A percentile compares a stretch with the other conserved stretches of the same genome.
Evolutionary conservation across 257 asterid species (phyloP).

Genomic region (Prunella vulgaris): DNA sequence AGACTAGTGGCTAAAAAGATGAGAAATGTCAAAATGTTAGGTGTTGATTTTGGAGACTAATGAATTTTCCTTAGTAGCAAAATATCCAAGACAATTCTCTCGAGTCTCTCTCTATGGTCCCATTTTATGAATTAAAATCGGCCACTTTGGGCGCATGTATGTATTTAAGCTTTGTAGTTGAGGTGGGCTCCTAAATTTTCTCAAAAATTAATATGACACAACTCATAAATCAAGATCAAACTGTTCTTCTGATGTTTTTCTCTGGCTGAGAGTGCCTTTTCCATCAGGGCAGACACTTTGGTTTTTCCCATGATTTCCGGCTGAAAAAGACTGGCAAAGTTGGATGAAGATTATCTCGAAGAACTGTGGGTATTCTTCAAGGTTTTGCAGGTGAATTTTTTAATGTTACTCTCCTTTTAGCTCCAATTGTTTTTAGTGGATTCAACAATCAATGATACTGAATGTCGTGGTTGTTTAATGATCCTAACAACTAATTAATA

Average conservation of each 20-base stretch:
- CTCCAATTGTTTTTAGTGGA: too few species aligned
- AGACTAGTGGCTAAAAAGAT: neutral
- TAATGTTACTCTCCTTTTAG: too few species aligned
- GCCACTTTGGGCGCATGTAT: neutral
- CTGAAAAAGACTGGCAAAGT: too few species aligned
- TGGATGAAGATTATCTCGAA: too few species aligned
- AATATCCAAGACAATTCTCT: neutral
- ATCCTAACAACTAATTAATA: too few species aligned
- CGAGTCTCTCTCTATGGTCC: constrained; percentile 16
- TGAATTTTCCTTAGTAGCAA: neutral
- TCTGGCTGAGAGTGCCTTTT: too few species aligned
- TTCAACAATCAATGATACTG: too few species aligned
- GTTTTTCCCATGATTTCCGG: too few species aligned
- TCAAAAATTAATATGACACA: neutral
- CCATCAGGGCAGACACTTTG: too few species aligned
- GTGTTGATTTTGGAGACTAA: constrained; percentile 16
- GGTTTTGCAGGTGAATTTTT: too few species aligned
- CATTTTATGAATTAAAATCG: neutral
- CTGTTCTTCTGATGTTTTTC: neutral
- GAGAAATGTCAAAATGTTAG: constrained; percentile 14
- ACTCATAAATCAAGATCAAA: neutral
- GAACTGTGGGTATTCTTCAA: too few species aligned
- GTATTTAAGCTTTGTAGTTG: neutral
- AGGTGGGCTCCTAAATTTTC: constrained; percentile 17
- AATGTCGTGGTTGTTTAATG: too few species aligned